phyloP scores from a whole-genome alignment of 371 early-diverging fungal genomes.

The Apophysomyces elegans region DNA sequence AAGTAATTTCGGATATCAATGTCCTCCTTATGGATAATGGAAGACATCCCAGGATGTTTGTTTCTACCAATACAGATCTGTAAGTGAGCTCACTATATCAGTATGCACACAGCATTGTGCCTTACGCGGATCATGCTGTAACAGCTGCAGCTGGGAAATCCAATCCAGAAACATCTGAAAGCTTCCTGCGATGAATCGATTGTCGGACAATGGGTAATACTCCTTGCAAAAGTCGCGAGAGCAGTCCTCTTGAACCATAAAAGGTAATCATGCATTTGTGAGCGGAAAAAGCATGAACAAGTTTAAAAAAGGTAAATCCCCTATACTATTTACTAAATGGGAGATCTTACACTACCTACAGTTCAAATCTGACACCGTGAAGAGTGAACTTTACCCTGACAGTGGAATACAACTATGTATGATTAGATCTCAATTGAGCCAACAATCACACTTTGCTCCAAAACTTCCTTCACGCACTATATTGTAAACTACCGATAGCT shows the following conservation, averaged over 20 bases:
- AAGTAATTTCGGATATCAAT: constrained; percentile 68
- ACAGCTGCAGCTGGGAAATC: constrained; percentile 68
- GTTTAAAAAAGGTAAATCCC: too few relatives aligned
- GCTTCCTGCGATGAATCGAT: constrained; percentile 3
- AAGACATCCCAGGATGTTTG: constrained; percentile 66
- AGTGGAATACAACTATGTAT: too few relatives aligned
- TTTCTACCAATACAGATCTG: constrained; percentile 46
- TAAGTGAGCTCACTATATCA: background rate
- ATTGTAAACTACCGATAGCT: too few relatives aligned
- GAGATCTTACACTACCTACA: too few relatives aligned
- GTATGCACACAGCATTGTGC: background rate
- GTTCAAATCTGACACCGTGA: too few relatives aligned
- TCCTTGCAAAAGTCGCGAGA: constrained; percentile 8
- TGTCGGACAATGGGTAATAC: constrained; percentile 5
- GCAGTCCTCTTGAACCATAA: background rate
- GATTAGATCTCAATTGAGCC: too few relatives aligned
- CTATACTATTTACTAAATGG: too few relatives aligned
- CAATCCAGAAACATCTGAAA: constrained; percentile 71
- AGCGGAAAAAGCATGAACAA: too few relatives aligned
- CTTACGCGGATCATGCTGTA: constrained; percentile 71
- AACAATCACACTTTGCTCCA: too few relatives aligned
- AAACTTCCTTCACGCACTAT: too few relatives aligned
- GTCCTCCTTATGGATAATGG: constrained; percentile 67
- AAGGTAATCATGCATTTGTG: too few relatives aligned
- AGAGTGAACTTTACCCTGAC: too few relatives aligned